Evolutionary conservation across 345 rosid species (phyloP).

Genomic region (Moringa oleifera): DNA sequence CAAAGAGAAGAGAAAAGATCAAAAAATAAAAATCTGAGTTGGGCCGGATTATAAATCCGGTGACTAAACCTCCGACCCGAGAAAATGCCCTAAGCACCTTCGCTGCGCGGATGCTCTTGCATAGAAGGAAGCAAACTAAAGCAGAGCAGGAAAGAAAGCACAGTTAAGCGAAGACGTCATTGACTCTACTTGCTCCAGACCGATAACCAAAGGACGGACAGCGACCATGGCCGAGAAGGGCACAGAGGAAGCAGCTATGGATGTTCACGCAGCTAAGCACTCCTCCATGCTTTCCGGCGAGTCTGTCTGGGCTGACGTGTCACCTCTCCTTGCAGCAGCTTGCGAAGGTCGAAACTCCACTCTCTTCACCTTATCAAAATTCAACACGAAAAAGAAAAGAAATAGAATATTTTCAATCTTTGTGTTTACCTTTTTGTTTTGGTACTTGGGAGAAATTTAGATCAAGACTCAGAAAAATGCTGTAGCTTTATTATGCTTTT

Average conservation of each 20-base stretch:
- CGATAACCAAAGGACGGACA: background rate
- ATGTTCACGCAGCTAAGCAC: slow-evolving; percentile 23
- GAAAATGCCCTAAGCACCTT: background rate
- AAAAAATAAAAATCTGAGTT: no score
- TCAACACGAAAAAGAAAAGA: background rate
- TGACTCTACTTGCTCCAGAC: background rate
- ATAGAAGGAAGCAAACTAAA: background rate
- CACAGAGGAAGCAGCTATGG: slow-evolving; percentile 17
- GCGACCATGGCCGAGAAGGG: slow-evolving; percentile 16
- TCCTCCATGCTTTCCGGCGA: slow-evolving; percentile 55
- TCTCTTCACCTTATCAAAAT: background rate
- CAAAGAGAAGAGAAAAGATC: no score
- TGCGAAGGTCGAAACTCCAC: slow-evolving; percentile 41
- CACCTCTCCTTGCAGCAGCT: slow-evolving; percentile 63
- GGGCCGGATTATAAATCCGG: no score
- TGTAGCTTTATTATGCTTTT: no score
- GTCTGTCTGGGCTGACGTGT: slow-evolving; percentile 75
- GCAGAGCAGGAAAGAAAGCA: background rate
- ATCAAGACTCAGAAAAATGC: no score
- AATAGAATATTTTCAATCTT: no score
- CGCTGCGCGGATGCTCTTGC: background rate
- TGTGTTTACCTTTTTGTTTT: no score
- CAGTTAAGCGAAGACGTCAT: background rate
- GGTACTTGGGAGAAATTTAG: background rate
- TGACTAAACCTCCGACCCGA: background rate